Evolutionary conservation across 768 basidiomycete species (phyloP).

Genomic region (Candolleomyces efflorescens): DNA sequence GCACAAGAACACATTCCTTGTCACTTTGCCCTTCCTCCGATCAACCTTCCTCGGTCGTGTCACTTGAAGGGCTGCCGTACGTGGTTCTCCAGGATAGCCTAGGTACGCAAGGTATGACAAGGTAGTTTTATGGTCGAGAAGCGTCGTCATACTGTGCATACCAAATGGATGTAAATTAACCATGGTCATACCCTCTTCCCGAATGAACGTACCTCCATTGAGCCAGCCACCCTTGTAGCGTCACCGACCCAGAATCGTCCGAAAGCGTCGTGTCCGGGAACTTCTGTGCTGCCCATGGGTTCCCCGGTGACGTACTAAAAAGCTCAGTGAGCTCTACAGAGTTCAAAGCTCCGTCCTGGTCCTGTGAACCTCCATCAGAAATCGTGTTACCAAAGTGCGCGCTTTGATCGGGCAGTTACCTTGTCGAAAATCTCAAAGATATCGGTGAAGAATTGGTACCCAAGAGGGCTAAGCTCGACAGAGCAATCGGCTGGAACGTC

Average conservation of each 20-base stretch:
- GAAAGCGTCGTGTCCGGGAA: slow-evolving; percentile 90
- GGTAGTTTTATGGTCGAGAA: slow-evolving; percentile 90
- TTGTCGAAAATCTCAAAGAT: slow-evolving; percentile 96
- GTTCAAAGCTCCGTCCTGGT: slow-evolving; percentile 92
- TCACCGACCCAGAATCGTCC: slow-evolving; percentile 84
- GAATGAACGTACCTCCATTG: slow-evolving; percentile 81
- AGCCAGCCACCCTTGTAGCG: slow-evolving; percentile 96
- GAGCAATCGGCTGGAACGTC: slow-evolving; percentile 94
- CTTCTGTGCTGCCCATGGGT: slow-evolving; percentile 91
- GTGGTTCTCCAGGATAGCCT: slow-evolving; percentile 77
- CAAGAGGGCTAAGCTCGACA: slow-evolving; percentile 89
- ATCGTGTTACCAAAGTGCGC: neutral
- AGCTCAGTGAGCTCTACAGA: slow-evolving; percentile 77
- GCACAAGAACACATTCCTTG: slow-evolving; percentile 87
- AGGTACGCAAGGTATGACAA: slow-evolving; percentile 94
- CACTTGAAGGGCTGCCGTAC: slow-evolving; percentile 81
- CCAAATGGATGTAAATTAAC: slow-evolving; percentile 1
- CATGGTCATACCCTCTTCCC: neutral
- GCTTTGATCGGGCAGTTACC: slow-evolving; percentile 30
- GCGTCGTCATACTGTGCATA: slow-evolving; percentile 82
- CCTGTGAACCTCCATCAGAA: slow-evolving; percentile 39
- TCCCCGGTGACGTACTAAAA: slow-evolving; percentile 93
- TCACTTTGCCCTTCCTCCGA: slow-evolving; percentile 81
- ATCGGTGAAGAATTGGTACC: slow-evolving; percentile 96
- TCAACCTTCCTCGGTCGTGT: slow-evolving; percentile 83